Evolutionary conservation across 805 yeast species (phyloP).

Genomic region (Candida nonsorbophila): DNA sequence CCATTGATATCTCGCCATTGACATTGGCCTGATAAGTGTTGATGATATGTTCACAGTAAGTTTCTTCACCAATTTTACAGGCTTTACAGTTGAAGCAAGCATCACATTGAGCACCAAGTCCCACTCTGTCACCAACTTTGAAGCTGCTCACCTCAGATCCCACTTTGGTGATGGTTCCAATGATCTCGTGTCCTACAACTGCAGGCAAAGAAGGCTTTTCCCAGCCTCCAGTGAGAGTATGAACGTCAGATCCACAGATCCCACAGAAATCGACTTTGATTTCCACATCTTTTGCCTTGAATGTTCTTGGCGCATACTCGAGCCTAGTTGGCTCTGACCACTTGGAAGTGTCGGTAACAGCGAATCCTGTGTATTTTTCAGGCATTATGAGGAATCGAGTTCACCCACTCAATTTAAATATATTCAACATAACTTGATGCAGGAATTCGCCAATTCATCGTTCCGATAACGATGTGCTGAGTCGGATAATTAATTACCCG

Average conservation of each 20-base stretch:
- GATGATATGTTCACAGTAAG: constrained; percentile 45
- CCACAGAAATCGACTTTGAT: constrained; percentile 60
- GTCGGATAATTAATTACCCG: too few relatives aligned
- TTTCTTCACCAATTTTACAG: constrained; percentile 35
- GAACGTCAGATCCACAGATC: constrained; percentile 60
- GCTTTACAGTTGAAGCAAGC: constrained; percentile 59
- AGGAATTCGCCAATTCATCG: too few relatives aligned
- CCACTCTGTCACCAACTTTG: constrained; percentile 71
- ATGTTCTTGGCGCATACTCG: constrained; percentile 19
- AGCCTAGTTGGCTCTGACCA: constrained; percentile 30
- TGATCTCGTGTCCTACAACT: constrained; percentile 60
- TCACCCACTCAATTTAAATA: too few relatives aligned
- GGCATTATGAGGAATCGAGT: too few relatives aligned
- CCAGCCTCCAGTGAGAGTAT: constrained; percentile 54
- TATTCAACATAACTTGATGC: too few relatives aligned
- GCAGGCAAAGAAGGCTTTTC: constrained; percentile 15
- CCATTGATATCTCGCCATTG: constrained; percentile 26
- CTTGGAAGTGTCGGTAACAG: constrained; percentile 21
- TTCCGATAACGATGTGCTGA: too few relatives aligned
- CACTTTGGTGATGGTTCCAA: constrained; percentile 54
- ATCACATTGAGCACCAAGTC: constrained; percentile 77
- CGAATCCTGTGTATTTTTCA: constrained; percentile 28
- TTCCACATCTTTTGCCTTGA: constrained; percentile 42
- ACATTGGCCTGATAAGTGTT: constrained; percentile 48
- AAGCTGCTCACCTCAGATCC: constrained; percentile 50